Percentiles rank a stretch among this genome's conserved stretches.
These are phyloP conservation scores for Athelia sp. DNA, from an alignment of 1,284 basidiomycete species.

Conservation along the genomic window DNA sequence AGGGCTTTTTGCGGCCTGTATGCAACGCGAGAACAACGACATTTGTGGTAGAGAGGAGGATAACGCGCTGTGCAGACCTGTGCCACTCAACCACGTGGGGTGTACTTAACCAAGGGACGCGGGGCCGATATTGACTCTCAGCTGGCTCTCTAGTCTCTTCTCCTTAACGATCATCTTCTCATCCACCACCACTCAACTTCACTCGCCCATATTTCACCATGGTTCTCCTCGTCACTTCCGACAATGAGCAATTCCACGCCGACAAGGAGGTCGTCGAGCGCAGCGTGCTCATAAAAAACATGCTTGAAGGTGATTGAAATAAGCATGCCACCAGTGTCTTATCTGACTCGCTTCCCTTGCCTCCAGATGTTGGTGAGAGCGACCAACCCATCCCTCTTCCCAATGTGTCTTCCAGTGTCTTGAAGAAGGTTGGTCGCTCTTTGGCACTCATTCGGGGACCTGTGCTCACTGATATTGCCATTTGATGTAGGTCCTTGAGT, in stretches of 20 bases:
- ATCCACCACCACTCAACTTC: not conserved
- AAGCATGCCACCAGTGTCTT: slow-evolving; percentile 1
- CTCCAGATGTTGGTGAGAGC: slow-evolving; percentile 84
- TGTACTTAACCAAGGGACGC: too few species aligned
- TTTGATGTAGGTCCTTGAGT: slow-evolving; percentile 82
- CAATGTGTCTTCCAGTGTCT: slow-evolving; percentile 93
- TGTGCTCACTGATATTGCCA: slow-evolving; percentile 5
- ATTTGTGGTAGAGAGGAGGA: slow-evolving; percentile 19
- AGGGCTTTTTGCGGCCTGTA: slow-evolving; percentile 31
- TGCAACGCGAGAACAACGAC: slow-evolving; percentile 40
- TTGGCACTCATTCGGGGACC: not conserved
- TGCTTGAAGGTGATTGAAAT: slow-evolving; percentile 85
- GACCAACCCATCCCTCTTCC: slow-evolving; percentile 94
- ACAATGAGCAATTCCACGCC: slow-evolving; percentile 93
- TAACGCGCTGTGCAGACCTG: not conserved
- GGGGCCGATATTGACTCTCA: too few species aligned
- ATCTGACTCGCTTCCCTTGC: slow-evolving; percentile 5
- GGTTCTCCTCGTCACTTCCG: slow-evolving; percentile 86
- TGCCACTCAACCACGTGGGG: too few species aligned
- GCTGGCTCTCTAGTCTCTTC: too few species aligned
- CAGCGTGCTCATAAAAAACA: slow-evolving; percentile 97
- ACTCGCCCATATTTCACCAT: slow-evolving; percentile 32
- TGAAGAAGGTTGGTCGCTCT: slow-evolving; percentile 77
- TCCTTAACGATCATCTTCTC: not conserved
- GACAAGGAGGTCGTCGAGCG: slow-evolving; percentile 95